phyloP scores from a whole-genome alignment of 768 basidiomycete species.

The Collybiopsis luxurians region DNA sequence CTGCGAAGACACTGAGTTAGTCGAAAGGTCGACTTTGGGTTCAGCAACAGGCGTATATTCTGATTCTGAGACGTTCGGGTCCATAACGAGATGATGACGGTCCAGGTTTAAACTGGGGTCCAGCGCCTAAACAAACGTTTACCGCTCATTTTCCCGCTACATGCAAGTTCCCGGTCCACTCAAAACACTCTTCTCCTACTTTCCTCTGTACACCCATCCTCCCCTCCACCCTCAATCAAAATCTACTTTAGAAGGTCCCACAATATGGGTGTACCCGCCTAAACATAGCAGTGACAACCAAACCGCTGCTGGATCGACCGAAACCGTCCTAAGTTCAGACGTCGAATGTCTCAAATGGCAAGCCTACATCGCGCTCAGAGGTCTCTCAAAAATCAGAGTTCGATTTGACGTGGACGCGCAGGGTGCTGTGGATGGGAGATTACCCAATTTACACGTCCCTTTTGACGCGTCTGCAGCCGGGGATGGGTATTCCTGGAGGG shows the following conservation, averaged over 20 bases:
- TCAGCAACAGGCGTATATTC: background rate
- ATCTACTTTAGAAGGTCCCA: constrained; percentile 28
- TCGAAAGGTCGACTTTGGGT: background rate
- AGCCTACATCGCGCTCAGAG: constrained; percentile 55
- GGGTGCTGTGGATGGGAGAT: constrained; percentile 63
- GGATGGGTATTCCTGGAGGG: background rate
- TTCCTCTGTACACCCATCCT: constrained; percentile 58
- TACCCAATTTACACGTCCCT: constrained; percentile 72
- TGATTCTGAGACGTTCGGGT: background rate
- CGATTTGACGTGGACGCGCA: constrained; percentile 70
- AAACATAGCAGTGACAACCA: background rate
- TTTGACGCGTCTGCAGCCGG: constrained; percentile 16
- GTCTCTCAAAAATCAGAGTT: constrained; percentile 46
- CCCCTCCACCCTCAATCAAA: constrained; percentile 29
- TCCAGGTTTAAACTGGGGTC: background rate
- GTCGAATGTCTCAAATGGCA: constrained; percentile 92
- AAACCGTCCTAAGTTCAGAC: constrained; percentile 54
- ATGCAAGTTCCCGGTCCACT: constrained; percentile 36
- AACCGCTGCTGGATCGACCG: too few relatives aligned
- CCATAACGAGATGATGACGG: background rate
- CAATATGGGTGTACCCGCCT: constrained; percentile 69
- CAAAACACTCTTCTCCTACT: constrained; percentile 51
- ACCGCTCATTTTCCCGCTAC: background rate
- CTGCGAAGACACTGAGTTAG: background rate
- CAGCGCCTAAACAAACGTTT: background rate